Evolutionary conservation across 305 asterid species (phyloP).

Genomic region (Fraxinus sp.): DNA sequence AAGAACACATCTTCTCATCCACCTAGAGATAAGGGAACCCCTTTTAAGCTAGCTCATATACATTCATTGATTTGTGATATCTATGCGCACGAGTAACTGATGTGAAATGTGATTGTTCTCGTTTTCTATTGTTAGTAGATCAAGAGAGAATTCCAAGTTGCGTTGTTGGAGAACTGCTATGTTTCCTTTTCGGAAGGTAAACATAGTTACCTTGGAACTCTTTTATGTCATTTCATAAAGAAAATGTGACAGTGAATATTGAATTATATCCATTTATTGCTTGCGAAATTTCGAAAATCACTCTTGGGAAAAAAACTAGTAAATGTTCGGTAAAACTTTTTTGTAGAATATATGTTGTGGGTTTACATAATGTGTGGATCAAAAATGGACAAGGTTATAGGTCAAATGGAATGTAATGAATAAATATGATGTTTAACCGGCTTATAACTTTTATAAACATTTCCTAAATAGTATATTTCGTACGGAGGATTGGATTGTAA

Average conservation of each 20-base stretch:
- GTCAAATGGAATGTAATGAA: too few species aligned
- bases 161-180: conserved; percentile 54
- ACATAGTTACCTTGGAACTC: not conserved
- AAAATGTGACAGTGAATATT: not conserved
- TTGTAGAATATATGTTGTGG: too few species aligned
- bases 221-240: not conserved
- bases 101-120: not conserved
- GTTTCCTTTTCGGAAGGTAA: conserved; percentile 56
- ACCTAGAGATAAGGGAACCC: not conserved
- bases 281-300: too few species aligned
- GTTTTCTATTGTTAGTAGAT: conserved; percentile 23
- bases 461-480: not conserved
- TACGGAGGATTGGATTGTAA: not conserved
- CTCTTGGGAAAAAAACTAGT: not conserved
- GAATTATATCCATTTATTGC: not conserved
- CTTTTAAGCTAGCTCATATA: not conserved
- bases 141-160: conserved; percentile 40
- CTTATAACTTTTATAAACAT: too few species aligned
- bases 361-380: too few species aligned
- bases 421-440: too few species aligned
- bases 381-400: too few species aligned
- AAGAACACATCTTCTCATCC: not conserved
- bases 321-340: too few species aligned
- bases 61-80: not conserved
- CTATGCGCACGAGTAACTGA: not conserved